A percentile compares a stretch with the other conserved stretches of the same genome.
phyloP scores from a whole-genome alignment of 306 rosid species.

The Rubus idaeus region DNA sequence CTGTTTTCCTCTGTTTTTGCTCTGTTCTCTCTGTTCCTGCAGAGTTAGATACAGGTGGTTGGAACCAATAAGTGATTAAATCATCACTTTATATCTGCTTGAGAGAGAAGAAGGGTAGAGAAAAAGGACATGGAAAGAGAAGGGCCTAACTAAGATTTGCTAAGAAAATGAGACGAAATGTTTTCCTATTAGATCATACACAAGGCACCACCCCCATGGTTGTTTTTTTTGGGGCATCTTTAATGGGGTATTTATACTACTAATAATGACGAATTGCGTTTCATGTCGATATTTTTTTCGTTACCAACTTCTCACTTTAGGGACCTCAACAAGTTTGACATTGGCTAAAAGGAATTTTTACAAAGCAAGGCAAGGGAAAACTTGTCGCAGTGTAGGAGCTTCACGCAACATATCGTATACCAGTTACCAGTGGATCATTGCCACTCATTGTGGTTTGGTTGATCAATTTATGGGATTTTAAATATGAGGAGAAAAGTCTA shows the following conservation, averaged over 20 bases:
- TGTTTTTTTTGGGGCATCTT: background rate
- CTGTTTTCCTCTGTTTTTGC: constrained; percentile 4
- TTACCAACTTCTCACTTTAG: constrained; percentile 52
- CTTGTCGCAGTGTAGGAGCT: background rate
- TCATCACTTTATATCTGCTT: constrained; percentile 25
- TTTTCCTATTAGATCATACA: constrained; percentile 48
- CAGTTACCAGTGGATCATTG: background rate
- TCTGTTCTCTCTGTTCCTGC: background rate
- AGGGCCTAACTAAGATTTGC: constrained; percentile 44
- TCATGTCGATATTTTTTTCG: background rate
- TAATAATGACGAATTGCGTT: background rate
- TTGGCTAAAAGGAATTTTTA: constrained; percentile 32
- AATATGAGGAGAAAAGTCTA: background rate
- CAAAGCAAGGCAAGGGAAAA: constrained; percentile 3
- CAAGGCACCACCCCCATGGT: constrained; percentile 32
- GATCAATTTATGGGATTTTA: background rate
- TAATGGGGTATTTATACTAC: background rate
- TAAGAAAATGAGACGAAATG: constrained; percentile 31
- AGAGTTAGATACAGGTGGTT: constrained; percentile 25
- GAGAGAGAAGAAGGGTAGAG: constrained; percentile 22
- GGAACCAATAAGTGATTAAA: constrained; percentile 22
- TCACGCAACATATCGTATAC: background rate
- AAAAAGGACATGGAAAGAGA: constrained; percentile 46
- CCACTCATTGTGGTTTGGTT: background rate
- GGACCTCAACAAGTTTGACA: constrained; percentile 42